Base-by-base conservation (phyloP, 2,329 filamentous ascomycete species). In the Bimuria novae-zelandiae region DNA sequence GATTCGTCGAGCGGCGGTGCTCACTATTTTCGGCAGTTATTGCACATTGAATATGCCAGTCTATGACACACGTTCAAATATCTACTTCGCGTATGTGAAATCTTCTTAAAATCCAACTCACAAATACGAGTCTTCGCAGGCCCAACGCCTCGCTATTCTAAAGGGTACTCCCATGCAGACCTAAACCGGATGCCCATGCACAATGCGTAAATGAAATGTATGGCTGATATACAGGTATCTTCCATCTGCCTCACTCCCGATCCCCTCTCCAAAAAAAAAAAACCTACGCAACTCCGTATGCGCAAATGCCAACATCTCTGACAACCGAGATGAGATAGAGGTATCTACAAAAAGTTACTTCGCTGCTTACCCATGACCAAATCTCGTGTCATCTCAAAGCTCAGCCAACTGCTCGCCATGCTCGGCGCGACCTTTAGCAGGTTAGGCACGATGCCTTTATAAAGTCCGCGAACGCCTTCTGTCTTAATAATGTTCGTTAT, bases 361-460 rank as follows among this genome's bases (percentile, higher is more conserved):
- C 65, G 63, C 53, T 61, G 62, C 36, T 64, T 68, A 42, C 70
- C 79, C 52, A 95, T 79, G 35, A 97, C 77, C 69, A 95, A 89
- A 75, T 99, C 94, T 60, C 94, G 84, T 7, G 90, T 93, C 71
- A 97, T 79, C 77, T 99, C 94, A 71, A 96, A 99, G 75, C 92
- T 97, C 56, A 97, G 84, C 93, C 94, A 99, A 75, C 90, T 97
- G 64, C 92, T 95, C 14, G 94, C 94, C 93, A 99, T 99, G 73
- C 92, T 97, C 3, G 94, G 94, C 7, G 94, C 93, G 14, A 99
- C 94, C 76, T 99, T 99, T 56, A 99, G 83, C 19, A 99, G 80
- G 68, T 99, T 99, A 0, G 94, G 94, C 14, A 92, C 85, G 62
- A 99, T 93, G 51, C 94, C 94, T 75, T 97, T 99, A 81, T 97